phyloP scores from a whole-genome alignment of 2,329 filamentous ascomycete genomes.

The Macrophomina pseudophaseolina region DNA sequence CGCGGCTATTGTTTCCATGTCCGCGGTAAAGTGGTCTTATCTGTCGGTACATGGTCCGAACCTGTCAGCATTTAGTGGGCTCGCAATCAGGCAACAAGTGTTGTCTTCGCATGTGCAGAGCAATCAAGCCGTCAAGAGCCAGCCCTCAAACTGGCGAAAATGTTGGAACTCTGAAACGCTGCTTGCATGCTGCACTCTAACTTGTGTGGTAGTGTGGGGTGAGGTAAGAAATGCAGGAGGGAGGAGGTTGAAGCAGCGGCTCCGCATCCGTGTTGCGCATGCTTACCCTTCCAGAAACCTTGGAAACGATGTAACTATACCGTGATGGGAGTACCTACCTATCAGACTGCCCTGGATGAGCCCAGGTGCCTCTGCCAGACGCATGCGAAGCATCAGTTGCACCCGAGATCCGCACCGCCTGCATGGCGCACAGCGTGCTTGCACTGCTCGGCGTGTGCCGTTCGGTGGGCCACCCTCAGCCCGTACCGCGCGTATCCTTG shows the following conservation, averaged over 20 bases:
- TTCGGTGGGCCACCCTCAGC: neutral
- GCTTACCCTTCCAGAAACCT: neutral
- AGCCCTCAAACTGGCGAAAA: neutral
- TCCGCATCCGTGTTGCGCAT: constrained; percentile 1
- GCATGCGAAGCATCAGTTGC: neutral
- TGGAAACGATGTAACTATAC: neutral
- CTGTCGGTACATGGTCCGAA: constrained; percentile 2
- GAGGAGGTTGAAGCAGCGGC: constrained; percentile 3
- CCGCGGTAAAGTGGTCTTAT: neutral
- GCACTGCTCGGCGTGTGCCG: neutral
- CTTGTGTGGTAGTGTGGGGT: neutral
- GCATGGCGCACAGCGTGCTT: neutral
- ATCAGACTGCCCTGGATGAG: neutral
- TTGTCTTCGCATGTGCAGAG: constrained; percentile 7
- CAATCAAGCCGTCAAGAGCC: no score
- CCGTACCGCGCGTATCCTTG: neutral
- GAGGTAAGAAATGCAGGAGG: neutral
- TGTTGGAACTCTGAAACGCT: neutral
- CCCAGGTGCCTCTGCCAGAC: neutral
- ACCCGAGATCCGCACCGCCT: neutral
- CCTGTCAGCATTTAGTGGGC: constrained; percentile 12
- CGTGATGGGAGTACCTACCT: neutral
- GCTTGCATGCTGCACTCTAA: constrained; percentile 7
- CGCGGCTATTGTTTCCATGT: neutral
- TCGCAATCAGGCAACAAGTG: neutral